Percentiles rank a stretch among this genome's conserved stretches.
phyloP scores from a whole-genome alignment of 129 eudicot species.

The Dittrichia graveolens region DNA sequence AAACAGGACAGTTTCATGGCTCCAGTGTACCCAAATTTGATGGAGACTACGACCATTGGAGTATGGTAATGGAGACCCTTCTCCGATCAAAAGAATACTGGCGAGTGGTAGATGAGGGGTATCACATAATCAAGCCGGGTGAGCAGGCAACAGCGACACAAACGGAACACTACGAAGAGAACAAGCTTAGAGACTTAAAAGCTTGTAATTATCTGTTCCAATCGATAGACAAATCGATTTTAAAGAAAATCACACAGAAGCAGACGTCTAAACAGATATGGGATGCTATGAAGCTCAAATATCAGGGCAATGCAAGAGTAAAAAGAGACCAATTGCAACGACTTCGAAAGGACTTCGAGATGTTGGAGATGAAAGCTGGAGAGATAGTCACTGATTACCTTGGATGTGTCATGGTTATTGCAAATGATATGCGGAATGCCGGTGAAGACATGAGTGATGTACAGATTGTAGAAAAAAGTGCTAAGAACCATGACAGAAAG shows the following conservation, averaged over 20 bases:
- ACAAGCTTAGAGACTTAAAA: background rate
- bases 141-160: background rate
- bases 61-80: constrained; percentile 6
- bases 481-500: background rate
- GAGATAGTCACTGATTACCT: background rate
- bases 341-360: constrained; percentile 4
- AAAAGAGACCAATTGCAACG: background rate
- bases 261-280: background rate
- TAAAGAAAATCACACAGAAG: background rate
- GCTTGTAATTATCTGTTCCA: background rate
- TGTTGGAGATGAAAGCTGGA: constrained; percentile 1
- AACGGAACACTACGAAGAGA: background rate
- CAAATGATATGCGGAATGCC: background rate
- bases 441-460: constrained; percentile 5
- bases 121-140: background rate
- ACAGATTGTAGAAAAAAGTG: background rate
- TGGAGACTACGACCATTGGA: constrained; percentile 14
- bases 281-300: constrained; percentile 7
- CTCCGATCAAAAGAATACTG: background rate
- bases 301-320: background rate
- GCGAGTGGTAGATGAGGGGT: constrained; percentile 9
- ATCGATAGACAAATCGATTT: background rate
- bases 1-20: background rate
- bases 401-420: constrained; percentile 3
- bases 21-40: constrained; percentile 9